These are phyloP conservation scores for Marasmius fiardii DNA, from an alignment of 1,284 basidiomycete species.

Conservation along the genomic window DNA sequence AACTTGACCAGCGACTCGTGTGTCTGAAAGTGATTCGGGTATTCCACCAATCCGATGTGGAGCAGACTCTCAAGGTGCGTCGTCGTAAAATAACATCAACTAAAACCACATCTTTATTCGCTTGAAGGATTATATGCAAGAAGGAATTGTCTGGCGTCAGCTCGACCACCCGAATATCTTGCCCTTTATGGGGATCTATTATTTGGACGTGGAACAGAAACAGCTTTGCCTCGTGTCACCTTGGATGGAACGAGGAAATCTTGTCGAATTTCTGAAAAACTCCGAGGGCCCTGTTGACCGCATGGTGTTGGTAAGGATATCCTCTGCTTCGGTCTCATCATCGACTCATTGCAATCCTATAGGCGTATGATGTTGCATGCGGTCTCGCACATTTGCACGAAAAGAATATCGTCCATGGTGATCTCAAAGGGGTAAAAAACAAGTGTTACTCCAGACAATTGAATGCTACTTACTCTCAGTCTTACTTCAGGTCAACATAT, in stretches of 20 bases:
- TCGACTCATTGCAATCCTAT: neutral
- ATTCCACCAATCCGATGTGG: too few species aligned
- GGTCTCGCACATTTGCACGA: neutral
- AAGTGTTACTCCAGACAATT: too few species aligned
- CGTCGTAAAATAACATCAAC: too few species aligned
- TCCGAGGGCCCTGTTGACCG: neutral
- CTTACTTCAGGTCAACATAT: constrained; percentile 1
- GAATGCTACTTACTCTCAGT: neutral
- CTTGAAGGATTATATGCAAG: too few species aligned
- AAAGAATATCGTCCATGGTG: neutral
- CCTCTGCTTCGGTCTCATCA: neutral
- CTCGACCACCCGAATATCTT: too few species aligned
- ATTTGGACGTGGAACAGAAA: too few species aligned
- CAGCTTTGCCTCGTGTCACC: constrained; percentile 10
- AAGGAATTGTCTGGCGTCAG: too few species aligned
- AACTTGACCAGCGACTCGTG: neutral
- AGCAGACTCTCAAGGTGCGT: too few species aligned
- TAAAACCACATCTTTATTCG: too few species aligned
- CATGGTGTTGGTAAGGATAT: neutral
- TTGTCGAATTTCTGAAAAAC: constrained; percentile 2
- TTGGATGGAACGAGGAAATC: constrained; percentile 5
- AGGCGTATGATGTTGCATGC: too few species aligned
- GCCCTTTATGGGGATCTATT: too few species aligned
- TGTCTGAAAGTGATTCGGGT: too few species aligned
- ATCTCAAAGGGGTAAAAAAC: neutral